Evolutionary conservation across 2,329 filamentous ascomycete genomes (phyloP), one percentile per base, ranked within the genome.

Genomic region (Huntiella omanensis): DNA sequence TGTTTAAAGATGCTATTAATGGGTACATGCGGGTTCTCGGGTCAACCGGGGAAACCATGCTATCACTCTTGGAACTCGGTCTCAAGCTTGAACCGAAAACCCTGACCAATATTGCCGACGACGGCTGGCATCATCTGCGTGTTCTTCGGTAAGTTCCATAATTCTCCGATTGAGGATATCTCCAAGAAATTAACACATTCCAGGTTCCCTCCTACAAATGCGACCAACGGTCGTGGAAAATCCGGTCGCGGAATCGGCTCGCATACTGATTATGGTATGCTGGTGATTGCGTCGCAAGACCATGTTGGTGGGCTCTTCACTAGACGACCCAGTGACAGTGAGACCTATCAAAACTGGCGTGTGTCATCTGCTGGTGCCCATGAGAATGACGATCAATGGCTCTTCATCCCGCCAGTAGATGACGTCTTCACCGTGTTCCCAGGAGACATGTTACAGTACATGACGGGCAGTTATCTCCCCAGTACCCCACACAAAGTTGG

Each of bases 101-200:
- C 15, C 52, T 70, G 16, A 64, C 59, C 4, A 53, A 57, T 12
- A 59, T 64, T 35, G 68, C 65, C 1, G 51, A 60, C 5, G 68
- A 71, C 47, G 68, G 68, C 0, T 71, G 68, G 67, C 66, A 71
- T 49, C 67, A 70, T 50, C 62, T 68, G 58, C 59, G 67, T 4
- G 58, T 68, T 13, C 58, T 70, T 1, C 60, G 67, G 64, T 64
- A 52, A 51, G 58, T 47, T 7, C 4, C 3, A 8, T 17, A 34
- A 6, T 10, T 17, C 8, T 6, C 5, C 28, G 15, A 13, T n/a
- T 3, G 19, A 11, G 17, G 2, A 40, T 36, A 17, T 22, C 8
- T 10, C 3, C n/a, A 34, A 34, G 37, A 33, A 49, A 32, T 2
- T 42, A 36, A 52, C 43, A 32, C n/a, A 17, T 12, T 12, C 5